Conservation (phyloP, 495 filamentous ascomycete genomes). For the Echria macrotheca region DNA sequence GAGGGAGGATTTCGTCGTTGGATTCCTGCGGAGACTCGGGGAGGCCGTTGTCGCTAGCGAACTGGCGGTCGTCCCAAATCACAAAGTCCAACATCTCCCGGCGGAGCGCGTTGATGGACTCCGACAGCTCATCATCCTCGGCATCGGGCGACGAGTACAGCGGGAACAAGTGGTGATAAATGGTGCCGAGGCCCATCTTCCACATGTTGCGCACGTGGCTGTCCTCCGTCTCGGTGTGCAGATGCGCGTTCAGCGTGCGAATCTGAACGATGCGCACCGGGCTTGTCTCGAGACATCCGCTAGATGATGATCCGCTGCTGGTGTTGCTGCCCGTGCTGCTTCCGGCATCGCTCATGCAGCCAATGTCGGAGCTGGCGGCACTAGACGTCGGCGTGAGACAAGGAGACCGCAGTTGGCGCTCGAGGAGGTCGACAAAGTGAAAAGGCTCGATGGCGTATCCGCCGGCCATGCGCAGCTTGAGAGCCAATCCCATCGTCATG, state of each 20-base stretch:
- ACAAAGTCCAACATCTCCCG: conserved; percentile 5
- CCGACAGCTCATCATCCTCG: not conserved
- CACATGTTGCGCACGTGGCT: conserved; percentile 24
- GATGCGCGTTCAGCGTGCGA: conserved; percentile 23
- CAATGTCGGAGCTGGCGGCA: not conserved
- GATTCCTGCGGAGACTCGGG: not conserved
- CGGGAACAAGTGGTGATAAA: conserved; percentile 19
- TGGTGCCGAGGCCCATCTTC: conserved; percentile 18
- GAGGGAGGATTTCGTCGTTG: not conserved
- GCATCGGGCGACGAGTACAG: not conserved
- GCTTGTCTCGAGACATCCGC: conserved; percentile 1
- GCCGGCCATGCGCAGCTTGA: conserved; percentile 21
- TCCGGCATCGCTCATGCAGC: not conserved
- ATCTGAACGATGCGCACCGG: conserved; percentile 22
- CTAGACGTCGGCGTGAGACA: not conserved
- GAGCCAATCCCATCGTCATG: conserved; percentile 25
- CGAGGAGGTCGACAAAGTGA: conserved; percentile 24
- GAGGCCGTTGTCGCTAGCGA: no score
- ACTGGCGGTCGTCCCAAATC: not conserved
- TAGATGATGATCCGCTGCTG: not conserved
- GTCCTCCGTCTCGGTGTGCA: conserved; percentile 19
- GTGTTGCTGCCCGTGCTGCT: not conserved
- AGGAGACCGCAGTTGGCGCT: conserved; percentile 4
- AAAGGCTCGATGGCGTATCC: conserved; percentile 33
- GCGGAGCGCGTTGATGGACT: not conserved